Base-by-base conservation (phyloP, 768 basidiomycete genomes). In the Rhizopogon roseolus region DNA sequence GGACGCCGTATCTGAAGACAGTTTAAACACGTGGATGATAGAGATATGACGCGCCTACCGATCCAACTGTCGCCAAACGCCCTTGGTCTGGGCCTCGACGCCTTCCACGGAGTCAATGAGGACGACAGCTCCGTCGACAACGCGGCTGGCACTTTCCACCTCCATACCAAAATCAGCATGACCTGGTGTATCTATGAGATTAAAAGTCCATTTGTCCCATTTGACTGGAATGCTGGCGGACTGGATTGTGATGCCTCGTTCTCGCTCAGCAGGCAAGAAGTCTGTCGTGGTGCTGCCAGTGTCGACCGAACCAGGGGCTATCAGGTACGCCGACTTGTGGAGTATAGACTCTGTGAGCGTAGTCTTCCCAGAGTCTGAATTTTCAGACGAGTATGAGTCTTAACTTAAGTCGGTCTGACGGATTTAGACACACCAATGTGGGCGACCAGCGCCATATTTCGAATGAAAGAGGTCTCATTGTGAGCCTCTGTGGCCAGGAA, bases 131-230 rank as follows among this genome's bases (percentile, higher is more conserved):
- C 92, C 93, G 58, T 95, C 92, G 4, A 93, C 82, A 14, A 95
- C 87, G 28, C 92, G 83, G 63, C 91, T 93, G 7, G 93, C 93
- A 62, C 91, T 90, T 70, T 94, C 93, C 27, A 95, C 93, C 63
- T 95, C 92, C 91, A 94, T 93, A n/a, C 92, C 92, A 70, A 95
- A 95, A 66, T 95, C 92, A 5, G 90, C 93, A 70, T 95, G 92
- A 36, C 92, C 92, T 14, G 92, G 92, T 3, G 92, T 94, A 62
- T 95, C 93, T 43, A 94, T 85, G 42, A 95, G 79, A 64, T 93
- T 95, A 70, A 90, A 87, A 1, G 79, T 84, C 87, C 88, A 90
- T 51, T 85, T 69, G 65, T 85, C 86, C 91, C 91, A 93, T 64
- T 80, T 78, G 38, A 92, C 88, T 3, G 91, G 91, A 55, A 94